Evolutionary conservation across 2,329 filamentous ascomycete species (phyloP).

Genomic region (Penicillium olsonii): DNA sequence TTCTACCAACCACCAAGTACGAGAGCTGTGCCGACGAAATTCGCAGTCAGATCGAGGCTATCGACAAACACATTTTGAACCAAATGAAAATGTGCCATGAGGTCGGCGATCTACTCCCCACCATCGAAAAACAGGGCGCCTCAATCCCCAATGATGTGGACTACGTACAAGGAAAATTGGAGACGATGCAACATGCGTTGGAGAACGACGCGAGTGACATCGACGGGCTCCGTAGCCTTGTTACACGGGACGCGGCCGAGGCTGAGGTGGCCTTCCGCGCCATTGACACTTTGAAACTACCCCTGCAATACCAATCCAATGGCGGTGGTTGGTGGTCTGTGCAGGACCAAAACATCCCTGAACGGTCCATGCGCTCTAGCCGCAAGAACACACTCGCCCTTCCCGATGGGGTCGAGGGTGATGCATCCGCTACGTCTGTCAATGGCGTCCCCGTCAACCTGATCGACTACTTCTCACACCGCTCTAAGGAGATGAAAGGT

Average conservation of each 20-base stretch:
- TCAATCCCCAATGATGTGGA: constrained; percentile 67
- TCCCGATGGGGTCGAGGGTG: constrained; percentile 47
- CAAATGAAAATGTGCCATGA: constrained; percentile 74
- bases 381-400: constrained; percentile 49
- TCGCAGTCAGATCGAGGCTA: constrained; percentile 72
- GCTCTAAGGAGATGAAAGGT: constrained; percentile 62
- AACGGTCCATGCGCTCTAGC: constrained; percentile 41
- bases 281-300: constrained; percentile 73
- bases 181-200: constrained; percentile 63
- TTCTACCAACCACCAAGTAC: constrained; percentile 87
- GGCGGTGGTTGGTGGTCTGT: constrained; percentile 43
- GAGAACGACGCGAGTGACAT: constrained; percentile 65
- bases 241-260: constrained; percentile 68
- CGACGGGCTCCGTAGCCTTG: constrained; percentile 56
- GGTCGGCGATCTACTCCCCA: constrained; percentile 70
- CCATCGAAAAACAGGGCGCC: constrained; percentile 64
- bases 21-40: constrained; percentile 83
- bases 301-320: constrained; percentile 61
- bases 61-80: constrained; percentile 77
- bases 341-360: constrained; percentile 41
- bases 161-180: constrained; percentile 62
- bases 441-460: constrained; percentile 60
- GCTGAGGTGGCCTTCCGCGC: constrained; percentile 72
- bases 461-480: constrained; percentile 64
- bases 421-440: constrained; percentile 44